These are phyloP conservation scores for Xylariaceae sp. DNA, from an alignment of 2,329 filamentous ascomycete species.

Conservation along the genomic window DNA sequence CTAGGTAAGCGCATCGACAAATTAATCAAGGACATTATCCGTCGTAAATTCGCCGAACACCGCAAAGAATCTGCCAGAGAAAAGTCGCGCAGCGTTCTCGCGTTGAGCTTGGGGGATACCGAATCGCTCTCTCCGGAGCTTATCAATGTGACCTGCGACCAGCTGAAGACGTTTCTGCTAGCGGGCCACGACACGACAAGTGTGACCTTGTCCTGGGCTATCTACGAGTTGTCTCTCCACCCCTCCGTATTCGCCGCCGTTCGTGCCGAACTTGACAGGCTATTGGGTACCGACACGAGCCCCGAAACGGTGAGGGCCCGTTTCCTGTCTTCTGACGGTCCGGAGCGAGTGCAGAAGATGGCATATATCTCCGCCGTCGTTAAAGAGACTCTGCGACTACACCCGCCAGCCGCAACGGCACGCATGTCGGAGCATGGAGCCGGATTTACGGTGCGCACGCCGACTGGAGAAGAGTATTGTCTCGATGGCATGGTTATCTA, in stretches of 20 bases:
- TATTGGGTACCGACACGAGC: conserved; percentile 34
- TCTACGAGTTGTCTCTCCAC: conserved; percentile 36
- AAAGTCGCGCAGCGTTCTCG: conserved; percentile 33
- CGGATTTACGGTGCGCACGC: conserved; percentile 30
- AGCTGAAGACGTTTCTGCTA: conserved; percentile 40
- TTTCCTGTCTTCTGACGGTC: conserved; percentile 28
- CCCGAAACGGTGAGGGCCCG: conserved; percentile 27
- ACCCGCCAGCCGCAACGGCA: conserved; percentile 34
- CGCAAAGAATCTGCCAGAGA: conserved; percentile 2
- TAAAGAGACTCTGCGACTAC: conserved; percentile 37
- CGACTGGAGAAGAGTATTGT: conserved; percentile 28
- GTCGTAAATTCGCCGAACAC: conserved; percentile 21
- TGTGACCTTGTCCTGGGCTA: conserved; percentile 36
- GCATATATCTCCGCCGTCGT: conserved; percentile 37
- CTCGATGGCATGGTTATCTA: conserved; percentile 38
- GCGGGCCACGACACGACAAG: conserved; percentile 42
- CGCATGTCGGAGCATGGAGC: conserved; percentile 28
- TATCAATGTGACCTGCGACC: conserved; percentile 34
- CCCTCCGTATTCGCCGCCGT: conserved; percentile 31
- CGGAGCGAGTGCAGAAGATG: conserved; percentile 34
- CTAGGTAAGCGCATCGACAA: conserved; percentile 21
- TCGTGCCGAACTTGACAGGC: conserved; percentile 34
- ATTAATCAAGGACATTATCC: conserved; percentile 28
- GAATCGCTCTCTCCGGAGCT: conserved; percentile 29
- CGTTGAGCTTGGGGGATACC: conserved; percentile 32